These are phyloP conservation scores for Massospora cicadina DNA, from an alignment of 371 early-diverging fungal genomes.

Conservation along the genomic window DNA sequence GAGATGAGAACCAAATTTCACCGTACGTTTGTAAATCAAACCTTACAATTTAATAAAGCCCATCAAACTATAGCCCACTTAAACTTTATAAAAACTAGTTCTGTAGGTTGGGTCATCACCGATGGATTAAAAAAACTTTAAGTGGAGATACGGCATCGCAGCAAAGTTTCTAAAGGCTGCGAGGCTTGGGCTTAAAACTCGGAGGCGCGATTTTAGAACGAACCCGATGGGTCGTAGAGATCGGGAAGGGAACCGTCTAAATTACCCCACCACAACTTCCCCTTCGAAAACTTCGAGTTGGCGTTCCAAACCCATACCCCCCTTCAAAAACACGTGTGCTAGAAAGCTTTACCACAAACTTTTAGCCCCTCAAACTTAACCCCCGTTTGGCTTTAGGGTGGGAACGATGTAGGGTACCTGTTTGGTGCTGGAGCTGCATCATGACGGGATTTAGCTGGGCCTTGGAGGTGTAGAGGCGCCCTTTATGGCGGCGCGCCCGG, in stretches of 20 bases:
- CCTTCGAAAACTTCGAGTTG: neutral
- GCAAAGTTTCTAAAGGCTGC: too few relatives aligned
- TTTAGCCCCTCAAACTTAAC: neutral
- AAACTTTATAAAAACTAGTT: too few relatives aligned
- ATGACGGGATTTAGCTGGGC: conserved; percentile 82
- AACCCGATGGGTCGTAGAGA: too few relatives aligned
- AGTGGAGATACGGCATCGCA: too few relatives aligned
- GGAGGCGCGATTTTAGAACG: too few relatives aligned
- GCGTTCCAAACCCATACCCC: neutral
- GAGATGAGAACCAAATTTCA: too few relatives aligned
- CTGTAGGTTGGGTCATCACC: too few relatives aligned
- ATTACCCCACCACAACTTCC: neutral
- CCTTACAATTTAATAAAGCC: too few relatives aligned
- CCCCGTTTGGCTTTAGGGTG: neutral
- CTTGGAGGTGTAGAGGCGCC: conserved; percentile 66
- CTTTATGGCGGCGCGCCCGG: conserved; percentile 54
- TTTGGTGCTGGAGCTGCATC: conserved; percentile 80
- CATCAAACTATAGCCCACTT: too few relatives aligned
- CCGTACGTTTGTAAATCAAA: too few relatives aligned
- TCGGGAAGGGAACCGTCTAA: neutral
- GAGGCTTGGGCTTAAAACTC: too few relatives aligned
- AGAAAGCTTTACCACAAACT: neutral
- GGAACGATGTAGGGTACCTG: conserved; percentile 26
- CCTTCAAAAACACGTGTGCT: neutral
- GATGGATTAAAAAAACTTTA: too few relatives aligned